phyloP scores from a whole-genome alignment of 176 grass and related monocot genomes.

The Typha latifolia region DNA sequence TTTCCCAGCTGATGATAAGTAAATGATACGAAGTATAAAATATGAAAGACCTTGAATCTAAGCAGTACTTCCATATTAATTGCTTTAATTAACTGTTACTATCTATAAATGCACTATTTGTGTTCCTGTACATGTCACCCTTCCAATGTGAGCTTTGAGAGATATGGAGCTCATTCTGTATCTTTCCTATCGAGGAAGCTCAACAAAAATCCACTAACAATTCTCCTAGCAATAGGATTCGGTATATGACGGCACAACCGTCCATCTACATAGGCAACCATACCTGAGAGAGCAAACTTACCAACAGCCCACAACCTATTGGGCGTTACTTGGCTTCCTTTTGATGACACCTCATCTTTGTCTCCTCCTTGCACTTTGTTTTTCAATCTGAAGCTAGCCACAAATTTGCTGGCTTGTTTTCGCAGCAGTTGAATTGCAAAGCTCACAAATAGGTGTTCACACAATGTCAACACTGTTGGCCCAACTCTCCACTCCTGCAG shows the following conservation, averaged over 20 bases:
- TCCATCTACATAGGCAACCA: constrained; percentile 67
- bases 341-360: constrained; percentile 4
- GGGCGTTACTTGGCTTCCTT: constrained; percentile 11
- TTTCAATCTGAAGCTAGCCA: constrained; percentile 17
- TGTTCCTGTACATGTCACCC: no score
- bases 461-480: constrained; percentile 59
- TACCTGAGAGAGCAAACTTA: constrained; percentile 45
- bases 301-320: constrained; percentile 45
- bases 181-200: constrained; percentile 60
- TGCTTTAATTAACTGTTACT: no score
- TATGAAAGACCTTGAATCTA: no score
- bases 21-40: no score
- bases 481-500: constrained; percentile 75
- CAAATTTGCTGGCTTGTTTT: constrained; percentile 41
- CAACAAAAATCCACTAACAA: constrained; percentile 74
- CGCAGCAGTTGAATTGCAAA: constrained; percentile 56
- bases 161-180: constrained; percentile 10
- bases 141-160: no score
- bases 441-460: constrained; percentile 75
- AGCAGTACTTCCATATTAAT: no score
- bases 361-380: constrained; percentile 15
- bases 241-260: constrained; percentile 71
- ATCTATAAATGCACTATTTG: no score
- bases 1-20: no score
- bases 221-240: constrained; percentile 66